phyloP scores from a whole-genome alignment of 2,329 filamentous ascomycete species.

The Talaromyces albobiverticillius region DNA sequence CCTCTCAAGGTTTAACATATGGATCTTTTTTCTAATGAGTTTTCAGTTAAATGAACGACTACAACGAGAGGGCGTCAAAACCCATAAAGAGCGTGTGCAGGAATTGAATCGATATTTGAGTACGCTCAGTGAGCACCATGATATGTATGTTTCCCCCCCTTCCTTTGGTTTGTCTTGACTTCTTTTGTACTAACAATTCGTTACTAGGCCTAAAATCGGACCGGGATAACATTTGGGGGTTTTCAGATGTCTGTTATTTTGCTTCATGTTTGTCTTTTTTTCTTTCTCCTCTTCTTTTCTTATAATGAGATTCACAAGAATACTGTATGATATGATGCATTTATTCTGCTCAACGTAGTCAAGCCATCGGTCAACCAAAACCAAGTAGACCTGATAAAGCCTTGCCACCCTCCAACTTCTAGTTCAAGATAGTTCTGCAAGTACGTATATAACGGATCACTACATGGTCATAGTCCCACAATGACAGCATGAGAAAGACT shows the following conservation, averaged over 20 bases:
- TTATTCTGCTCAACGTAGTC: no score
- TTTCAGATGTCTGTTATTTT: not conserved
- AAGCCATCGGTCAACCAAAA: no score
- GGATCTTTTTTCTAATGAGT: no score
- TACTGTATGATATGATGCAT: no score
- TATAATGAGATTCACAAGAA: no score
- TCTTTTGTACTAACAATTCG: not conserved
- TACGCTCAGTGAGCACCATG: constrained; percentile 91
- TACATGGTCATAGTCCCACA: no score
- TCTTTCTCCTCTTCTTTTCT: not conserved
- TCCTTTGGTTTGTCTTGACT: not conserved
- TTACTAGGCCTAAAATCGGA: constrained; percentile 25
- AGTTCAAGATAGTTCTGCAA: no score
- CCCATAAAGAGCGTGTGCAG: constrained; percentile 94
- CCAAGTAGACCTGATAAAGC: no score
- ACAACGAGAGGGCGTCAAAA: constrained; percentile 83
- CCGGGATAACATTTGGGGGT: constrained; percentile 35
- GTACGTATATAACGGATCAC: no score
- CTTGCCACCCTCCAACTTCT: no score
- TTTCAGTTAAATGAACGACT: constrained; percentile 76
- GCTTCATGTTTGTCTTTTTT: not conserved
- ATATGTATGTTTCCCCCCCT: constrained; percentile 63
- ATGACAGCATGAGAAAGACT: no score
- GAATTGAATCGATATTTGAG: constrained; percentile 93
- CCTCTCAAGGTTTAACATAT: no score